Percentiles rank a stretch among this genome's conserved stretches.
These are phyloP conservation scores for Phytopythium ostracodes DNA, from an alignment of 352 stramenopile species.

Conservation along the genomic window DNA sequence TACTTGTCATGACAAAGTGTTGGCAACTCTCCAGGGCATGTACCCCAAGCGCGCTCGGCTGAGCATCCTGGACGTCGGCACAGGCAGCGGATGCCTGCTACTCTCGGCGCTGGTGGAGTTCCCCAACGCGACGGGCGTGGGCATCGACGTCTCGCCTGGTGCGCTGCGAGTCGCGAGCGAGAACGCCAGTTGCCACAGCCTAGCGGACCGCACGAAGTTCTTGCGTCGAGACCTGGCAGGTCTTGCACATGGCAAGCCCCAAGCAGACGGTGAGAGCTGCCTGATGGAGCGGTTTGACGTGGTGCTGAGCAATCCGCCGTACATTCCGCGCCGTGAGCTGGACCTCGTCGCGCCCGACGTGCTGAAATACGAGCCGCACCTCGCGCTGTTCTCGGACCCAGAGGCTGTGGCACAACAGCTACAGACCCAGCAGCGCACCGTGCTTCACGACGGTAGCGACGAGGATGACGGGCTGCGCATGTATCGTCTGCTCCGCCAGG, in stretches of 20 bases:
- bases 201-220: slow-evolving; percentile 23
- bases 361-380: slow-evolving; percentile 61
- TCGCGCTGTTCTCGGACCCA: slow-evolving; percentile 64
- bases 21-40: slow-evolving; percentile 6
- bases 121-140: slow-evolving; percentile 43
- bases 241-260: neutral
- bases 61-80: slow-evolving; percentile 65
- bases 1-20: slow-evolving; percentile 13
- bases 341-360: slow-evolving; percentile 55
- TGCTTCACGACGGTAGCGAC: neutral
- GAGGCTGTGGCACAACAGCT: slow-evolving; percentile 8
- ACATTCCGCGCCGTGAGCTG: slow-evolving; percentile 56
- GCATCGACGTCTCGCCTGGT: slow-evolving; percentile 49
- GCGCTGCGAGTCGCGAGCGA: slow-evolving; percentile 47
- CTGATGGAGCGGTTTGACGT: slow-evolving; percentile 55
- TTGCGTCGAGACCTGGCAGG: slow-evolving; percentile 21
- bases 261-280: neutral
- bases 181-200: slow-evolving; percentile 37
- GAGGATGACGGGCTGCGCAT: slow-evolving; percentile 42
- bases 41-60: slow-evolving; percentile 35
- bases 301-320: slow-evolving; percentile 70
- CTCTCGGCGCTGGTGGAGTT: slow-evolving; percentile 61
- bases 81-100: slow-evolving; percentile 63
- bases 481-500: slow-evolving; percentile 39
- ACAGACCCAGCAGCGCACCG: slow-evolving; percentile 2